Evolutionary conservation across 768 basidiomycete species (phyloP), one percentile per base, ranked within the genome.

Genomic region (Phylloporus sp.): DNA sequence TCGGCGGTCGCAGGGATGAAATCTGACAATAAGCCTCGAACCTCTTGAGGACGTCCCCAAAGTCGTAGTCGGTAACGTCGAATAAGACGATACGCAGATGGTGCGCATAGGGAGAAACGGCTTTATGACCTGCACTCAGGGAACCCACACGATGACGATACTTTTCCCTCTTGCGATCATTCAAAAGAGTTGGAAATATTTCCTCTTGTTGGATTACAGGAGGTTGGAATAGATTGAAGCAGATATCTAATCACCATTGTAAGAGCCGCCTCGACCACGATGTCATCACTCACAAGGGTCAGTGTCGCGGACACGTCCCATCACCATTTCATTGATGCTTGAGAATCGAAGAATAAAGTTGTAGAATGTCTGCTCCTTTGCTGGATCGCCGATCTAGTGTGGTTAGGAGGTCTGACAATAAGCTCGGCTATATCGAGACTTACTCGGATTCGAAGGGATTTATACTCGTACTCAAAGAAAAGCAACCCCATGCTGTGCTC

Each of bases 91-190:
- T 55, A 22, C 84, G 82, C 5, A 91, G 62, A 33, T 89, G 83
- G 38, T 82, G 78, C 1, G 85, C 82, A 54, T 83, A 91, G 13
- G 83, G 80, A 0, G 86, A 79, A 28, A 90, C 72, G 3, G 62
- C 56, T 24, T 58, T 68, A 46, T 90, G 89, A 0, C 75, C 73
- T n/a, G 73, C 61, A 54, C 84, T 73, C 23, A 90, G 55, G 14
- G 73, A 71, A 13, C 76, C 75, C 11, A 88, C 68, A 13, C 87
- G 76, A 35, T 76, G 73, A 34, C 78, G 79, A 55, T 71, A 79
- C 59, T 64, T 49, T 37, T 74, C 15, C 53, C 48, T 20, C 5
- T 26, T 20, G 20, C 6, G 15, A 20, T 58, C 46, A 0, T 64
- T 61, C 35, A 75, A 57, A 1, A 78, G 76, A 6, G 77, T 61